Base-by-base conservation (phyloP, 2,329 filamentous ascomycete species). In the Cordyceps cateniannulata region DNA sequence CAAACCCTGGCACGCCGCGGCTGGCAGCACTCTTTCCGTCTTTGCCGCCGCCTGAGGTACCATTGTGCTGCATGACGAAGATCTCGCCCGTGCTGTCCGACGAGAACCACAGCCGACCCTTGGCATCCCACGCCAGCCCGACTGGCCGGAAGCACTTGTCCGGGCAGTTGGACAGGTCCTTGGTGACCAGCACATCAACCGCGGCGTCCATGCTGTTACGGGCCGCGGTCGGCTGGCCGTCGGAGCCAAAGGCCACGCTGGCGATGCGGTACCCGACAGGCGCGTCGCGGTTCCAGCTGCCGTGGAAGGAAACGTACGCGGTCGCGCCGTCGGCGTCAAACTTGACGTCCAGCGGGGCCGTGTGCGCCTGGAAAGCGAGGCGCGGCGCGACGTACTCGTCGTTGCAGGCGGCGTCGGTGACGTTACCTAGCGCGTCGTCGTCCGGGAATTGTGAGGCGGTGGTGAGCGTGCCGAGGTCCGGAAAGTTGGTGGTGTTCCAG, bases 251-350 rank as follows among this genome's bases (percentile, higher is more conserved):
- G 8, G 66, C 54, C 38, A 82, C 62, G 16, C 67, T 64, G 8
- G 74, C 71, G 51, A 84, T 69, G 61, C 72, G 73, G 70, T 84
- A 84, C 40, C 80, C 81, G 1, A 75, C 71, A 1, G 78, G 76
- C 14, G 71, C 66, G 7, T 74, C 68, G 29, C 75, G 73, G 67
- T 79, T 72, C 75, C 88, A 91, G 71, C 83, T 87, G 16, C 89
- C 88, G 70, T 90, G 88, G 72, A 91, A 90, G 0, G 84, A 78
- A 20, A 92, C 75, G 73, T 83, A 91, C 1, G 86, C 87, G 2
- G 77, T 79, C 14, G 79, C 81, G 40, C 82, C 83, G 45, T 79
- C 73, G 0, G 76, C 67, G 64, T 82, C 78, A 75, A 92, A 92
- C 63, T 85, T 84, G 68, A 91, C 82, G 65, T 90, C 87, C 1